A percentile compares a stretch with the other conserved stretches of the same genome.
Evolutionary conservation across 352 stramenopile species (phyloP).

Genomic region (Phytophthora pinifolia): DNA sequence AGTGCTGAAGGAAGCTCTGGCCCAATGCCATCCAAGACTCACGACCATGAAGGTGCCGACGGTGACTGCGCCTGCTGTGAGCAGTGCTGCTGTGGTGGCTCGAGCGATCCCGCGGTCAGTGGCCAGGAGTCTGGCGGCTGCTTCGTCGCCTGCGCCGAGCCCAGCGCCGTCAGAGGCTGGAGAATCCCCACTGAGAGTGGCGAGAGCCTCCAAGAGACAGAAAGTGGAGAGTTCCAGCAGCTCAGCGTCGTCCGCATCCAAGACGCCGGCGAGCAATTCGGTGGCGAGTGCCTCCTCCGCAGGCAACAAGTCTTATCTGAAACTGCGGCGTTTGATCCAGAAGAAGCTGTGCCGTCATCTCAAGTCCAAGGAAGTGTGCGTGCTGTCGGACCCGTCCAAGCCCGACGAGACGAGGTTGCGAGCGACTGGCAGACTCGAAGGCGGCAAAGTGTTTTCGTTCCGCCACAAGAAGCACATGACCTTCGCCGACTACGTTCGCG

Average conservation of each 20-base stretch:
- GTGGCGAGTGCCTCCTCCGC: conserved; percentile 26
- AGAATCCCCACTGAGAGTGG: conserved; percentile 23
- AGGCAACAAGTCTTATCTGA: conserved; percentile 43
- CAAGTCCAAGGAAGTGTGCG: conserved; percentile 63
- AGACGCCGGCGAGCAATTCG: conserved; percentile 19
- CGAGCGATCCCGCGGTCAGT: conserved; percentile 11
- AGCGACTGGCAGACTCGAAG: conserved; percentile 53
- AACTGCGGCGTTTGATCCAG: conserved; percentile 68
- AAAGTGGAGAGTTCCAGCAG: conserved; percentile 10
- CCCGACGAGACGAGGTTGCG: conserved; percentile 29
- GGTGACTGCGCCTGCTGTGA: conserved; percentile 8
- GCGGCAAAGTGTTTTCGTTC: conserved; percentile 58
- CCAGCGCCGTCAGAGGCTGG: conserved; percentile 14
- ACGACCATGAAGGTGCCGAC: conserved; percentile 29
- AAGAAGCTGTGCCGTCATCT: conserved; percentile 66
- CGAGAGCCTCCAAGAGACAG: conserved; percentile 22
- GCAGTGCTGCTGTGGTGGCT: neutral
- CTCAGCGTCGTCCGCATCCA: neutral
- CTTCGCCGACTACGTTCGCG: conserved; percentile 64
- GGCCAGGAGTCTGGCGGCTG: conserved; percentile 14
- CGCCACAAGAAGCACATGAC: conserved; percentile 45
- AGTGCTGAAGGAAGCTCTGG: conserved; percentile 42
- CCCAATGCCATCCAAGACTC: conserved; percentile 44
- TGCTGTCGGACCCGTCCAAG: conserved; percentile 27
- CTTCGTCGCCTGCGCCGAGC: conserved; percentile 15